Conservation (phyloP, 106 monocot species). For the Dendrobium nobile region DNA sequence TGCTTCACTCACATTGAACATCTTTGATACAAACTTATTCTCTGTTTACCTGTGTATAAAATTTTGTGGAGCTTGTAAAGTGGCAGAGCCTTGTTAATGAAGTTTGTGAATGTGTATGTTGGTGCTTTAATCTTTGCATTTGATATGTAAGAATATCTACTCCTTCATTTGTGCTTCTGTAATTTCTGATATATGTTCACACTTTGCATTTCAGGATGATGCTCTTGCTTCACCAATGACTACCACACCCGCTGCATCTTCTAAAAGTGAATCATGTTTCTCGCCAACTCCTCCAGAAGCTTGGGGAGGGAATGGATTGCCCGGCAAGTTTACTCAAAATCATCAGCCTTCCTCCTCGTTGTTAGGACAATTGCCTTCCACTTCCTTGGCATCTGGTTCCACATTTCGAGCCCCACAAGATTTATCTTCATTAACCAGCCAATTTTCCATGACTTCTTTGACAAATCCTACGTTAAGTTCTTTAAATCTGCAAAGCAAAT, state of each 20-base stretch:
- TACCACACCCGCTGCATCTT: slow-evolving; percentile 29
- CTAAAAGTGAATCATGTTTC: slow-evolving; percentile 47
- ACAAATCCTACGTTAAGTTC: slow-evolving; percentile 32
- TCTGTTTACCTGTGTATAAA: neutral
- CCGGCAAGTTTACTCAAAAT: slow-evolving; percentile 33
- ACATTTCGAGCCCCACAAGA: slow-evolving; percentile 53
- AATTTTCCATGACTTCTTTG: slow-evolving; percentile 26
- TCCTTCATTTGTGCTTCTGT: neutral
- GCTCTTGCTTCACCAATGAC: slow-evolving; percentile 7
- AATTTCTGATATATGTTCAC: neutral
- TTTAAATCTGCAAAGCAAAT: slow-evolving; percentile 33
- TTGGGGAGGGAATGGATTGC: slow-evolving; percentile 48
- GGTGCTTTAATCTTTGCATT: neutral
- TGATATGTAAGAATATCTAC: neutral
- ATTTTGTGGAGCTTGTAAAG: neutral
- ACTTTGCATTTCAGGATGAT: slow-evolving; percentile 45
- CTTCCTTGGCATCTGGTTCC: slow-evolving; percentile 24
- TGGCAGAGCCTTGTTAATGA: neutral
- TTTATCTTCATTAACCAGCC: slow-evolving; percentile 23
- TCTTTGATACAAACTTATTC: neutral
- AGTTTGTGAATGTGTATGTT: neutral
- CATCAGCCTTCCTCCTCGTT: slow-evolving; percentile 24
- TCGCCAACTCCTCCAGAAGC: slow-evolving; percentile 50
- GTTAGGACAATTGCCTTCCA: slow-evolving; percentile 34
- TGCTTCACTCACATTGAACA: neutral